Conservation (phyloP, 2,329 filamentous ascomycete genomes). For the Pseudogymnoascus sp. region DNA sequence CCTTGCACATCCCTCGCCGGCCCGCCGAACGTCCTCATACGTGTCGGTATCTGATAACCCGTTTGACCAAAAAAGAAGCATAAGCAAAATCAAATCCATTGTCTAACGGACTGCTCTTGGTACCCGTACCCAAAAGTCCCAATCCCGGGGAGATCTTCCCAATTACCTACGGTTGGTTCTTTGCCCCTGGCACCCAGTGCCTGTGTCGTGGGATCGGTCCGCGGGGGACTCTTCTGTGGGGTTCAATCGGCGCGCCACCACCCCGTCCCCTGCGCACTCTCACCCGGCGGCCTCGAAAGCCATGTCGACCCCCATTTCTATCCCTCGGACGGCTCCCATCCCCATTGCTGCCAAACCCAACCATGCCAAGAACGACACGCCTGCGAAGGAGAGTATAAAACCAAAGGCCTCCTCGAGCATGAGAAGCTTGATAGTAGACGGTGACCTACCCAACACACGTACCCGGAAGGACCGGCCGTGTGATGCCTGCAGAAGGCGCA, state of each 20-base stretch:
- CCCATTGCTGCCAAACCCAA: slow-evolving; percentile 55
- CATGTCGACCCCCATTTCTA: slow-evolving; percentile 48
- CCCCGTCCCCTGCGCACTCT: slow-evolving; percentile 6
- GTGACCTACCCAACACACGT: slow-evolving; percentile 31
- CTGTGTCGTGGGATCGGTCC: background rate
- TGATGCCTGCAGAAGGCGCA: slow-evolving; percentile 67
- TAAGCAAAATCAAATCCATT: background rate
- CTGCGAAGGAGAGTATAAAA: slow-evolving; percentile 30
- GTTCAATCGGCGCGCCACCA: background rate
- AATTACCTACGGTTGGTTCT: slow-evolving; percentile 2
- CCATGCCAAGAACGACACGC: slow-evolving; percentile 28
- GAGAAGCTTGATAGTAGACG: slow-evolving; percentile 31
- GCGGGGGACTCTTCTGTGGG: slow-evolving; percentile 6
- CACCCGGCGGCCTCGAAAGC: slow-evolving; percentile 13
- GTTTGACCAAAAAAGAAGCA: background rate
- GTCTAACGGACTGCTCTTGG: background rate
- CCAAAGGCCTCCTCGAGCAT: slow-evolving; percentile 37
- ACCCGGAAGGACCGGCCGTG: slow-evolving; percentile 50
- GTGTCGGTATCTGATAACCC: slow-evolving; percentile 3
- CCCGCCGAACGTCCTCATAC: slow-evolving; percentile 2
- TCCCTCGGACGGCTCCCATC: slow-evolving; percentile 57
- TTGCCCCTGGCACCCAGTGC: background rate
- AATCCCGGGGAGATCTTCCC: background rate
- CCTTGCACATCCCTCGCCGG: slow-evolving; percentile 3
- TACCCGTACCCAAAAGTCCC: background rate